Evolutionary conservation across 805 yeast genomes (phyloP).

Genomic region (Yamadazyma laniorum): DNA sequence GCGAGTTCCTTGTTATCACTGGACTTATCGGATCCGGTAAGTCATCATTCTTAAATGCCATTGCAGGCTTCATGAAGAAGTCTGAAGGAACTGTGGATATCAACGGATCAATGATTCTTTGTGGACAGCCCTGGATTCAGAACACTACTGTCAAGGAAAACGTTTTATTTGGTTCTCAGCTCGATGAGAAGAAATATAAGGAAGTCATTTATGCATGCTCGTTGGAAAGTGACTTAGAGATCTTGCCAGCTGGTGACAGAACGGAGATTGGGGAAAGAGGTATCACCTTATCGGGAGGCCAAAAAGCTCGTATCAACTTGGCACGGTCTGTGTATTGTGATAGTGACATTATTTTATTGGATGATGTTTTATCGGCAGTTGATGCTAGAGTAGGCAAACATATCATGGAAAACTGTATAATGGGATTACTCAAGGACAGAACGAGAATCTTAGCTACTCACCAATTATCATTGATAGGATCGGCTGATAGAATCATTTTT

Average conservation of each 20-base stretch:
- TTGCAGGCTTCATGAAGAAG: conserved; percentile 38
- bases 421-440: conserved; percentile 26
- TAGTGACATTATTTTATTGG: conserved; percentile 29
- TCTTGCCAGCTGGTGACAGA: conserved; percentile 33
- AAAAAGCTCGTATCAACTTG: conserved; percentile 35
- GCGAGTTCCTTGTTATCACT: conserved; percentile 36
- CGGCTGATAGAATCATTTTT: conserved; percentile 31
- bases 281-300: conserved; percentile 38
- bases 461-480: conserved; percentile 32
- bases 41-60: conserved; percentile 35
- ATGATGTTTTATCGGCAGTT: conserved; percentile 38
- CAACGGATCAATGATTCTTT: conserved; percentile 27
- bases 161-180: conserved; percentile 27
- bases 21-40: conserved; percentile 39
- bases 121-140: conserved; percentile 40
- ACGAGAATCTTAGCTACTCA: conserved; percentile 40
- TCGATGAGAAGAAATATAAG: conserved; percentile 22
- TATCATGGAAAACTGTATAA: conserved; percentile 30
- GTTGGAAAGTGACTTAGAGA: conserved; percentile 30
- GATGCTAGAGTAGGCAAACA: conserved; percentile 40
- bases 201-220: conserved; percentile 30
- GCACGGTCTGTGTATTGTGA: conserved; percentile 37
- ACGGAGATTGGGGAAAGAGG: conserved; percentile 41
- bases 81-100: conserved; percentile 27
- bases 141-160: conserved; percentile 34